phyloP scores from a whole-genome alignment of 202 grass and related monocot species.

The Dendrocalamus latiflorus region DNA sequence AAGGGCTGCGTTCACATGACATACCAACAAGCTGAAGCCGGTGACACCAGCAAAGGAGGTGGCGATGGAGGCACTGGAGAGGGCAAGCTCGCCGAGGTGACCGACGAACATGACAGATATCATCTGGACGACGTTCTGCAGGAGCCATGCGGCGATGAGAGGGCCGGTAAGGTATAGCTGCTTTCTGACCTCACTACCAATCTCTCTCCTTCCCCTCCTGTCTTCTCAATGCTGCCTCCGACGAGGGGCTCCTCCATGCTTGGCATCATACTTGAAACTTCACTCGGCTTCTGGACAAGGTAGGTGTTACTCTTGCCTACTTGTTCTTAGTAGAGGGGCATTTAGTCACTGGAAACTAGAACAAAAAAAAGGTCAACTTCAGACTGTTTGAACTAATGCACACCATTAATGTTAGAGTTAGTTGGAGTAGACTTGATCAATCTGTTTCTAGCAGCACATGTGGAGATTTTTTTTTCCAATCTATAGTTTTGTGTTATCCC shows the following conservation, averaged over 20 bases:
- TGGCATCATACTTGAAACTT: neutral
- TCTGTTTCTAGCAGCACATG: neutral
- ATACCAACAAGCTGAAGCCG: no score
- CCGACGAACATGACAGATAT: no score
- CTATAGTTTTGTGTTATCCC: neutral
- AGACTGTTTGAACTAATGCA: neutral
- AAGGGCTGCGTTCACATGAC: no score
- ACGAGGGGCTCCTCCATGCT: conserved; percentile 35
- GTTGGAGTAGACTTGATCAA: neutral
- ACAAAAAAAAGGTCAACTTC: neutral
- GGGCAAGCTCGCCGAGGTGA: no score
- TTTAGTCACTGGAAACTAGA: neutral
- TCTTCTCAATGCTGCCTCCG: conserved; percentile 6
- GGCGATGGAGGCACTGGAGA: no score
- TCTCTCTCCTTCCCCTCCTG: neutral
- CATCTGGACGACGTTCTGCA: no score
- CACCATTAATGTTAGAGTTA: no score
- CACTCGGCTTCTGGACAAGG: conserved; percentile 1
- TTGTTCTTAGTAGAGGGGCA: neutral
- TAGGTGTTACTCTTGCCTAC: neutral
- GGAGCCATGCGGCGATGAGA: no score
- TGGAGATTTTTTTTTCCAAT: neutral
- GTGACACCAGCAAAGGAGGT: no score
- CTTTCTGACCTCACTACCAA: conserved; percentile 37
- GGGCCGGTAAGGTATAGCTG: no score